These are phyloP conservation scores for Talaromyces sp. DNA, from an alignment of 2,329 filamentous ascomycete species.

Conservation along the genomic window DNA sequence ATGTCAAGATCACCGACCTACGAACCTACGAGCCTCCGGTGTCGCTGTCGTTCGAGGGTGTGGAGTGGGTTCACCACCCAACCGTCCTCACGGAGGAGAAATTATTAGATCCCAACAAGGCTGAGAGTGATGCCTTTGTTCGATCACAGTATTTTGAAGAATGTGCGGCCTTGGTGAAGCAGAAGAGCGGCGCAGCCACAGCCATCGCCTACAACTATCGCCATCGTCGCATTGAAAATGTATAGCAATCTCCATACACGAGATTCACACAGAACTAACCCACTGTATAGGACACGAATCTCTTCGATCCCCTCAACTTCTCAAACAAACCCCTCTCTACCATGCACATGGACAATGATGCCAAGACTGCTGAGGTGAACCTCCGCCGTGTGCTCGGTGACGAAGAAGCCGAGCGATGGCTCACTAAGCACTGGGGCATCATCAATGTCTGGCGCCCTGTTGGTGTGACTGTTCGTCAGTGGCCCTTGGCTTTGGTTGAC, in stretches of 20 bases:
- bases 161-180: neutral
- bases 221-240: neutral
- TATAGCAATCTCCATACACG: neutral
- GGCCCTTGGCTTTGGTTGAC: neutral
- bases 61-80: neutral
- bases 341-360: conserved; percentile 1
- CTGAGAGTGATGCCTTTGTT: neutral
- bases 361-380: neutral
- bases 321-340: neutral
- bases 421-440: neutral
- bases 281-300: neutral
- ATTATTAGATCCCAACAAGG: neutral
- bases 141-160: neutral
- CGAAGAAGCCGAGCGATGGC: neutral
- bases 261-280: neutral
- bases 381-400: neutral
- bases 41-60: neutral
- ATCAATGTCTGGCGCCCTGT: neutral
- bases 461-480: neutral
- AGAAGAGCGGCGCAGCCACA: neutral
- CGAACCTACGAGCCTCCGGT: neutral
- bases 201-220: neutral
- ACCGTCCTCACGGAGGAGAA: neutral
- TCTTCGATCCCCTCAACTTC: neutral
- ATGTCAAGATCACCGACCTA: neutral